Evolutionary conservation across 352 stramenopile species (phyloP), one percentile per base, ranked within the genome.

Genomic region (Discostella stelligera): DNA sequence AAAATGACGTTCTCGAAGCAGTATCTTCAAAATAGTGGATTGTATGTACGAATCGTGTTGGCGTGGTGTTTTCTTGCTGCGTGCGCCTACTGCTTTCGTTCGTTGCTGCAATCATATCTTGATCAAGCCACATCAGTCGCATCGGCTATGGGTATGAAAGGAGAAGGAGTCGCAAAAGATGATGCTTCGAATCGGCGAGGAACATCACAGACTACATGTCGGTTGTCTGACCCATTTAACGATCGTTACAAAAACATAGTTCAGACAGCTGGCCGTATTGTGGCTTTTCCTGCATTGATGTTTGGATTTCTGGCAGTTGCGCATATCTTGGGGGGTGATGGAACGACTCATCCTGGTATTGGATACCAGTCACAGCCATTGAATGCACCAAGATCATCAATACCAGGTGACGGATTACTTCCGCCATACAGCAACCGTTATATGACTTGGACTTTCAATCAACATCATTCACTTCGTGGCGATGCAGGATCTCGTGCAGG

Each of bases 101-200:
- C 74, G 32, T 50, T 81, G 48, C 32, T 81, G 48, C 74, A 81
- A 55, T 77, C 74, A 20, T 77, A 68, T 50, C 21, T 81, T 46
- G 67, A 81, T 67, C 66, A 81, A 60, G 74, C 74, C 16, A 27
- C 59, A 39, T 55, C 48, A n/a, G 58, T 71, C 7, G 64, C 64
- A 48, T 74, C 71, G n/a, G 56, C 56, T 16, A 66, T 74, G 53
- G 58, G 56, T 20, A 46, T 41, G 18, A 56, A 66, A 39, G 53
- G 53, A 18, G 61, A 66, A 63, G 27, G 21, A 61, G n/a, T 14
- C 25, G 13, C 21, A 53, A 20, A 54, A 18, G 41, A 49, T 56
- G 41, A 65, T 55, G 27, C 16, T 30, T 48, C 52, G 4, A 13
- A 10, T 66, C 21, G 56, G 18, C 37, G 44, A 41, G 23, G 20